Evolutionary conservation across 2,329 filamentous ascomycete genomes (phyloP), one percentile per base, ranked within the genome.

Genomic region (Chaetomium sp.): DNA sequence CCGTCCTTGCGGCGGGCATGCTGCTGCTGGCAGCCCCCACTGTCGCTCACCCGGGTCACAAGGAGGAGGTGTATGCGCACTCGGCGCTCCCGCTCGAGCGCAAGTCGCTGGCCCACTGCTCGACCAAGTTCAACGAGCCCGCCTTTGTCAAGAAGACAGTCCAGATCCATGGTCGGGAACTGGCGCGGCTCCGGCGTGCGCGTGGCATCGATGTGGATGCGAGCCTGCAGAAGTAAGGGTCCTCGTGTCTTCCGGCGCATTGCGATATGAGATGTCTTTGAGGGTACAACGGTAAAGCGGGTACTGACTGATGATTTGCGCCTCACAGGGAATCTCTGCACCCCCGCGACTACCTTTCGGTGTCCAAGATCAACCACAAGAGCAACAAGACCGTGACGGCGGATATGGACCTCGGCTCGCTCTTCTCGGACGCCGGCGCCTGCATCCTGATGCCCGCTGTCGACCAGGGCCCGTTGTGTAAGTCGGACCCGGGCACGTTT

Each of bases 401-500:
- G 53, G 56, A 58, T 6, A 70, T 68, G 53, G 65, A 68, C 34
- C 65, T 68, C 6, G 60, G 62, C 55, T 68, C 58, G 57, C 63
- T 74, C 3, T 74, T 74, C 56, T 61, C 66, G n/a, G 68, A 69
- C 45, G 67, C 69, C 49, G 70, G 67, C 8, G 69, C 71, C 19
- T 79, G 76, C 61, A 72, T 77, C 48, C 68, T 79, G 27, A 74
- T 70, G 49, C 74, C 74, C 1, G 72, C 75, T 50, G 74, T 75
- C 37, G 77, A 75, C 36, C 68, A 77, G 64, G 76, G 76, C 10
- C 76, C 76, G 37, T 76, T 78, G 62, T 78, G 69, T 67, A 63
- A 50, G 67, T 59, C 27, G 19, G 19, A 27, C 19, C 3, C 19
- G 19, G 19, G 2, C 19, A 27, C 19, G 19, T 7, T 35, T 10